Conservation (phyloP, 1,139 yeast genomes). For the Magnusiomyces paraingens region DNA sequence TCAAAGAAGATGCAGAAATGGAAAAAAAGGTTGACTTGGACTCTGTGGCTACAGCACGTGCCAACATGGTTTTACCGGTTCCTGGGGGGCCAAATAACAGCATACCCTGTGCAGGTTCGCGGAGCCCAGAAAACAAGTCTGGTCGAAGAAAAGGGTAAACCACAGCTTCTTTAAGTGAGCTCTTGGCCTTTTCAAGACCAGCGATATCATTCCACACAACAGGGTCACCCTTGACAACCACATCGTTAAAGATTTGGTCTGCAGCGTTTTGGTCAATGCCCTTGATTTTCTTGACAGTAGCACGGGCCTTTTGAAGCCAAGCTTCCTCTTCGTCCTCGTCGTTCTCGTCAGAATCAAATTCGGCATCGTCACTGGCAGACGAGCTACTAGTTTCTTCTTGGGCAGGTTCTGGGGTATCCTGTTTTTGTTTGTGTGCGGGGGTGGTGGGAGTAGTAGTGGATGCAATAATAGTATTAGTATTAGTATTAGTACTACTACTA, state of each 20-base stretch:
- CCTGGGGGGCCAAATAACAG: conserved; percentile 97
- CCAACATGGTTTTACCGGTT: conserved; percentile 96
- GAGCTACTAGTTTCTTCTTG: too few species aligned
- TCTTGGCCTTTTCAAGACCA: conserved; percentile 85
- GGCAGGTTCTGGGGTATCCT: background rate
- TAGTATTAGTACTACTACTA: background rate
- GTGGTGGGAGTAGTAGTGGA: background rate
- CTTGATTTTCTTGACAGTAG: conserved; percentile 11
- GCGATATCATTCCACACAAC: conserved; percentile 98
- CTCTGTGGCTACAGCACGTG: conserved; percentile 96
- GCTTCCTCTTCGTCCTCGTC: conserved; percentile 22
- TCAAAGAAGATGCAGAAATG: conserved; percentile 84
- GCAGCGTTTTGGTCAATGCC: conserved; percentile 46
- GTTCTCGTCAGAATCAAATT: conserved; percentile 10
- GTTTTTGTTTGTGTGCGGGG: background rate
- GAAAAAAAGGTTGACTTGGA: conserved; percentile 91
- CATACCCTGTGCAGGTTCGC: conserved; percentile 98
- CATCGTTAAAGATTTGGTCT: conserved; percentile 80
- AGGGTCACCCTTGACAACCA: conserved; percentile 90
- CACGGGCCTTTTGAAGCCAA: conserved; percentile 22
- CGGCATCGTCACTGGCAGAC: background rate
- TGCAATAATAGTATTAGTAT: background rate
- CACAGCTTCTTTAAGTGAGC: conserved; percentile 88
- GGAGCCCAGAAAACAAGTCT: conserved; percentile 79
- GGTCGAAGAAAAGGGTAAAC: conserved; percentile 95